These are phyloP conservation scores for Pichia sp. DNA, from an alignment of 1,139 yeast species.

Conservation along the genomic window DNA sequence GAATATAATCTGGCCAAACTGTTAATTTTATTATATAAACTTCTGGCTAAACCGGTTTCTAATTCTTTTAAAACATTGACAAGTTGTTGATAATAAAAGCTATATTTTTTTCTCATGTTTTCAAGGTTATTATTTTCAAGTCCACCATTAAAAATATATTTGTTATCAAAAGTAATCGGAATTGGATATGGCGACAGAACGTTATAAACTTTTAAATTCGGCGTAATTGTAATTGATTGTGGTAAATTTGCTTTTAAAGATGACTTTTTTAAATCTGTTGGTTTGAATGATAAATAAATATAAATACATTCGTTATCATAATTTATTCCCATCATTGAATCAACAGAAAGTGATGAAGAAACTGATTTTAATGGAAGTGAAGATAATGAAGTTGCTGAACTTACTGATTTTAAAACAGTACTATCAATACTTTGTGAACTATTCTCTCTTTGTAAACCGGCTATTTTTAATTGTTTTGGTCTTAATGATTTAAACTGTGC, in stretches of 20 bases:
- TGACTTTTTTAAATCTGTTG: not conserved
- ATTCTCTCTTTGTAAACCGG: not conserved
- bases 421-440: not conserved
- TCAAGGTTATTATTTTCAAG: constrained; percentile 5
- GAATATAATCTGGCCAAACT: constrained; percentile 7
- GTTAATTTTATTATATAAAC: constrained; percentile 13
- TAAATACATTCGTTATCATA: constrained; percentile 3
- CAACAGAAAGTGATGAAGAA: not conserved
- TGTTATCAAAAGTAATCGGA: constrained; percentile 22
- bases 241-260: constrained; percentile 16
- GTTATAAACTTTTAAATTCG: constrained; percentile 16
- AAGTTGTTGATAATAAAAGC: constrained; percentile 11
- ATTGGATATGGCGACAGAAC: constrained; percentile 19
- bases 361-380: not conserved
- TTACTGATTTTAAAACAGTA: not conserved
- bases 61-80: constrained; percentile 6
- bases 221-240: constrained; percentile 9
- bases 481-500: constrained; percentile 13
- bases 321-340: not conserved
- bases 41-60: constrained; percentile 8
- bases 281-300: constrained; percentile 11
- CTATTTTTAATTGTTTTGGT: constrained; percentile 13
- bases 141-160: constrained; percentile 15
- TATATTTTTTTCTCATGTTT: constrained; percentile 13
- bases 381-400: not conserved